A percentile compares a stretch with the other conserved stretches of the same genome.
phyloP scores from a whole-genome alignment of 495 filamentous ascomycete genomes.

The Pseudevernia furfuracea region DNA sequence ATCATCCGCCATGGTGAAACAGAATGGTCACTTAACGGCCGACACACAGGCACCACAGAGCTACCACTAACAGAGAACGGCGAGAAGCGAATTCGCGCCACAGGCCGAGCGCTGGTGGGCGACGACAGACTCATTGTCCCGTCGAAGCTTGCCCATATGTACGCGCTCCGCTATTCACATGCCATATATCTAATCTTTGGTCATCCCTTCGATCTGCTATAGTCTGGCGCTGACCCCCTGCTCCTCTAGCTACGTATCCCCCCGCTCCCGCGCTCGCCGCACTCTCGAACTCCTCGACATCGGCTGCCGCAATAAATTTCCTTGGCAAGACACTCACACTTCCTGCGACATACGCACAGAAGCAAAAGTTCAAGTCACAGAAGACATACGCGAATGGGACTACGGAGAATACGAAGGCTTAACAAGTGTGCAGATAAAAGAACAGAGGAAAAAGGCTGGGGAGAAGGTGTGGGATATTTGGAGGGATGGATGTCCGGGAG shows the following conservation, averaged over 20 bases:
- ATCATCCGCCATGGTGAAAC: constrained; percentile 93
- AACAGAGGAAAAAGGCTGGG: constrained; percentile 44
- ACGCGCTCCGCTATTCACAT: constrained; percentile 21
- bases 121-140: constrained; percentile 81
- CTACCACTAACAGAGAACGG: constrained; percentile 80
- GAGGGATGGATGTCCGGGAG: constrained; percentile 41
- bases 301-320: constrained; percentile 46
- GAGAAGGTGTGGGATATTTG: constrained; percentile 31
- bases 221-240: neutral
- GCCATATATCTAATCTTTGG: neutral
- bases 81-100: constrained; percentile 73
- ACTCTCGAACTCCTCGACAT: constrained; percentile 77
- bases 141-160: constrained; percentile 68
- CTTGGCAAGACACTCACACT: constrained; percentile 45
- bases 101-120: constrained; percentile 76
- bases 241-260: constrained; percentile 68
- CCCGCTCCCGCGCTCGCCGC: constrained; percentile 72
- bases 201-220: neutral
- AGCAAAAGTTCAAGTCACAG: constrained; percentile 57
- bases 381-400: constrained; percentile 87
- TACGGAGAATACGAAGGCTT: constrained; percentile 94
- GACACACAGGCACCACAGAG: constrained; percentile 82
- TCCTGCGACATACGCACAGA: constrained; percentile 40
- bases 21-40: constrained; percentile 91
- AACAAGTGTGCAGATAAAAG: constrained; percentile 62